Percentiles rank a stretch among this genome's conserved stretches.
phyloP scores from a whole-genome alignment of 805 yeast species.

The Nakazawaea ishiwadae region DNA sequence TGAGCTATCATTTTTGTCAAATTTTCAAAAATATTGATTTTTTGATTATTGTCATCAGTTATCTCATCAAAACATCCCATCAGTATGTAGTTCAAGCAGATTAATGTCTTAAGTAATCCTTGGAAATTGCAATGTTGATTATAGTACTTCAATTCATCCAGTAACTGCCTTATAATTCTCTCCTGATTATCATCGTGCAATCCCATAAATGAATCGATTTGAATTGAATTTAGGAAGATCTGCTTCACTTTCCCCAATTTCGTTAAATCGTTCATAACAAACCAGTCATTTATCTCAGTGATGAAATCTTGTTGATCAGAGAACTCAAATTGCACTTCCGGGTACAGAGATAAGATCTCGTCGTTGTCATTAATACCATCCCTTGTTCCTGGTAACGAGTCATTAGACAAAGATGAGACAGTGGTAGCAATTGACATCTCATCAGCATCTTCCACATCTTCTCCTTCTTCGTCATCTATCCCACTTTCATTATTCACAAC shows the following conservation, averaged over 20 bases:
- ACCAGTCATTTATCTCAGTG: conserved; percentile 39
- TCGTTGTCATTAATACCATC: conserved; percentile 19
- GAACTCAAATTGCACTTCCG: conserved; percentile 40
- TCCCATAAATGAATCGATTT: neutral
- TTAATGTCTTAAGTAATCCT: conserved; percentile 14
- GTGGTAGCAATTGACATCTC: conserved; percentile 11
- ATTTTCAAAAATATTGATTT: conserved; percentile 20
- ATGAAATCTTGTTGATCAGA: conserved; percentile 29
- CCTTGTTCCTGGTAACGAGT: no score
- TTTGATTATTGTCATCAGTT: conserved; percentile 18
- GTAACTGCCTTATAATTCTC: conserved; percentile 7
- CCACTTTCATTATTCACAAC: conserved; percentile 25
- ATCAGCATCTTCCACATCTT: conserved; percentile 12
- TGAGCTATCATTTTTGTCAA: conserved; percentile 10
- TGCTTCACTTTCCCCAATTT: conserved; percentile 16
- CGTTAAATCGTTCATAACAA: conserved; percentile 25
- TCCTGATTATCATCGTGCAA: neutral
- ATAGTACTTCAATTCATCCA: conserved; percentile 13
- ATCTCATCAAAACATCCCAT: conserved; percentile 25
- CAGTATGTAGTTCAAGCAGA: conserved; percentile 22
- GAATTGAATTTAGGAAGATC: conserved; percentile 2
- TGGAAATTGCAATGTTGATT: neutral
- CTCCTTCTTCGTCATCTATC: conserved; percentile 14
- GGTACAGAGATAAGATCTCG: conserved; percentile 29
- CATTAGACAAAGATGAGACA: conserved; percentile 5